Evolutionary conservation across 257 asterid species (phyloP), one percentile per base, ranked within the genome.

Genomic region (Handroanthus guayacan): DNA sequence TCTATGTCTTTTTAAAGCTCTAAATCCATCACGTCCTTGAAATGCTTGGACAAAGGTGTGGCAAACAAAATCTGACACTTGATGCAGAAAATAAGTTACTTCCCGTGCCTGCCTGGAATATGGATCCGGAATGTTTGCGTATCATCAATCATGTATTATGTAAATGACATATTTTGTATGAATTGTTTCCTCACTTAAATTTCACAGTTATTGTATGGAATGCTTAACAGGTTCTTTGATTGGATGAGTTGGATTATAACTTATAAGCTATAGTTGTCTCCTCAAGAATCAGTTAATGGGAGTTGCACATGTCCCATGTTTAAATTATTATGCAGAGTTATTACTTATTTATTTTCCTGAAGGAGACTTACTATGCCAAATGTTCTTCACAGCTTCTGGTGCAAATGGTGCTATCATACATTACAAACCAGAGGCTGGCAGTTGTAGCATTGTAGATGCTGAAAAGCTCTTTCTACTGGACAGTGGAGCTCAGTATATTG

Each of bases 351-450:
- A 13, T 67, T 55, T 74, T 61, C 61, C 39, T 71, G 20, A 64
- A 4, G 34, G 76, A 47, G 60, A 48, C 62, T 74, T 45, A 84
- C 75, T 37, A 43, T 65, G 80, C 20, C 69, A 62, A 77, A 10
- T 41, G 77, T 70, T 65, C 12, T 63, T 77, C 75, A 61, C 86
- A 95, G 99, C 87, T 74, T 93, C 97, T 61, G 99, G 99, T 67
- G 99, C 98, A 77, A 95, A 95, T 84, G 97, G 99, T 75, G 99
- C 98, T 56, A 86, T 92, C 77, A 95, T 95, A 74, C 99, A 95
- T 87, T 91, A 95, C 88, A 92, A 83, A 68, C 93, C 99, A 63
- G 97, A 92, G 69, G 87, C 91, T 69, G 83, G 80, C 79, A 89
- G 82, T 72, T 95, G 98, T 76, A 86, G 97, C 74, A 47, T 81